These are phyloP conservation scores for Bretschneidera sinensis DNA, from an alignment of 345 rosid genomes.

Conservation along the genomic window DNA sequence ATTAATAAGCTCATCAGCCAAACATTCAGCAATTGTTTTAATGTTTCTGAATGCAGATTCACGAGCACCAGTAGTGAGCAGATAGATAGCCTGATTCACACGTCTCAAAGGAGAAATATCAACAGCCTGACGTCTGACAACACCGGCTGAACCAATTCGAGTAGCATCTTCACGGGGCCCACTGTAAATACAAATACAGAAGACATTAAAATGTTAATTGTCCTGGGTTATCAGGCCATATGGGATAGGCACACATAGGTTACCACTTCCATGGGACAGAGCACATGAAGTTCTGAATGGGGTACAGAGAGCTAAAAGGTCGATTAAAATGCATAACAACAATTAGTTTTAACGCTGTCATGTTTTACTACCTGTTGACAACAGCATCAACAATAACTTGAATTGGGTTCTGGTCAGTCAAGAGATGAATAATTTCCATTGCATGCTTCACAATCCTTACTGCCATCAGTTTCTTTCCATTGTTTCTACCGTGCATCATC, in stretches of 20 bases:
- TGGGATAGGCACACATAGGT: too few relatives aligned
- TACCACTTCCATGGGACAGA: too few relatives aligned
- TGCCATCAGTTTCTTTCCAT: constrained; percentile 77
- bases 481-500: constrained; percentile 88
- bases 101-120: constrained; percentile 81
- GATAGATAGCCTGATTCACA: constrained; percentile 70
- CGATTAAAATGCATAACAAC: too few relatives aligned
- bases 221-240: too few relatives aligned
- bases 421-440: constrained; percentile 73
- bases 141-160: constrained; percentile 85
- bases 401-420: constrained; percentile 67
- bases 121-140: constrained; percentile 84
- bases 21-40: constrained; percentile 80
- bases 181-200: constrained; percentile 21
- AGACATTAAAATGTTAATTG: background rate
- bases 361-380: constrained; percentile 47
- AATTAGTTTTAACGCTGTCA: background rate
- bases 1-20: constrained; percentile 86
- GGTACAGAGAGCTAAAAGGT: too few relatives aligned
- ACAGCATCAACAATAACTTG: constrained; percentile 79
- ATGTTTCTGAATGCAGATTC: constrained; percentile 79
- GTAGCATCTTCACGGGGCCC: constrained; percentile 90
- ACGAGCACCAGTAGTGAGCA: constrained; percentile 80
- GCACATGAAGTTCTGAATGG: too few relatives aligned
- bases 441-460: constrained; percentile 71